Percentiles rank a stretch among this genome's conserved stretches.
Evolutionary conservation across 345 rosid genomes (phyloP).

Genomic region (Lepidium aucheri): DNA sequence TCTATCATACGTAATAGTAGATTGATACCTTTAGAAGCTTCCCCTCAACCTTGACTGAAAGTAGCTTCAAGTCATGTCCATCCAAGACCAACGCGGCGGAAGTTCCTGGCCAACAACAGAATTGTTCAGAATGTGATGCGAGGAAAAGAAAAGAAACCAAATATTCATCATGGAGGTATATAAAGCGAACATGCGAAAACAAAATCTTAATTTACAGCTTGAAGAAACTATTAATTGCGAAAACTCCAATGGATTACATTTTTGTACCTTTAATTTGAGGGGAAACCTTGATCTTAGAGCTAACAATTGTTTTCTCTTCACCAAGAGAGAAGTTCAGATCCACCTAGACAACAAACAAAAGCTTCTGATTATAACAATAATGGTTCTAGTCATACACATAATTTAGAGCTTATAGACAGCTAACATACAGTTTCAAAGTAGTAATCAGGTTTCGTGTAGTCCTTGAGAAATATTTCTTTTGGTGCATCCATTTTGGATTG

Average conservation of each 20-base stretch:
- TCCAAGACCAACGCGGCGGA: constrained; percentile 69
- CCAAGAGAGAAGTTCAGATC: constrained; percentile 74
- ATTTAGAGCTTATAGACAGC: background rate
- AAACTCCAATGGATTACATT: background rate
- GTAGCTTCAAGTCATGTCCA: constrained; percentile 70
- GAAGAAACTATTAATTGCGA: background rate
- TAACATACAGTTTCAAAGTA: constrained; percentile 69
- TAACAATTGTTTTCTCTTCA: constrained; percentile 90
- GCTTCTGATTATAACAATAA: constrained; percentile 5
- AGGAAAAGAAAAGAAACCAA: background rate
- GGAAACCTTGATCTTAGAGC: constrained; percentile 60
- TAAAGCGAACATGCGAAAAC: background rate
- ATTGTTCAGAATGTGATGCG: background rate
- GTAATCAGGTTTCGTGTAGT: constrained; percentile 84
- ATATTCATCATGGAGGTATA: background rate
- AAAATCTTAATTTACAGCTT: background rate
- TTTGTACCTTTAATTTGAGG: constrained; percentile 77
- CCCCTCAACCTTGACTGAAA: constrained; percentile 62
- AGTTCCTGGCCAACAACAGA: constrained; percentile 44
- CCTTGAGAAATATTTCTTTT: constrained; percentile 89
- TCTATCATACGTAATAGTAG: background rate
- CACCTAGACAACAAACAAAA: constrained; percentile 43
- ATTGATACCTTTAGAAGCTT: constrained; percentile 59
- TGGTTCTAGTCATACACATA: background rate
- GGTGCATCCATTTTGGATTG: constrained; percentile 76